phyloP scores from a whole-genome alignment of 1,139 yeast genomes.

The Diutina neorugosa region DNA sequence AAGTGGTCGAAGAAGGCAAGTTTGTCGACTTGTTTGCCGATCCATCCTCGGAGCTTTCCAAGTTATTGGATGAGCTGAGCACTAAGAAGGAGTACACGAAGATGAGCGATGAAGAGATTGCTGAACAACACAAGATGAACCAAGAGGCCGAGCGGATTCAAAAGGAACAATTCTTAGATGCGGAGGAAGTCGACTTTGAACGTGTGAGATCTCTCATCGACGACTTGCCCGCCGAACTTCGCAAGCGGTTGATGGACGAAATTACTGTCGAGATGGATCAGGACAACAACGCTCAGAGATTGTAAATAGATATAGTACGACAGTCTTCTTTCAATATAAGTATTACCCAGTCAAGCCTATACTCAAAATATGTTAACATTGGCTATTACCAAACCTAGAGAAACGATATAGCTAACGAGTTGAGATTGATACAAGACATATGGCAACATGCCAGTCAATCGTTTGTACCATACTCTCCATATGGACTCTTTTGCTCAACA shows the following conservation, averaged over 20 bases:
- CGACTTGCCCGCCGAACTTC: slow-evolving; percentile 25
- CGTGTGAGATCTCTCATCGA: slow-evolving; percentile 22
- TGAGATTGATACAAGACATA: too few species aligned
- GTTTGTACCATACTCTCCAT: too few species aligned
- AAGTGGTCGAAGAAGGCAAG: slow-evolving; percentile 30
- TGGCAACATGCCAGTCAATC: too few species aligned
- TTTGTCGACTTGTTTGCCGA: slow-evolving; percentile 32
- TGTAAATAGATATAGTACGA: not conserved
- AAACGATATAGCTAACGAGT: too few species aligned
- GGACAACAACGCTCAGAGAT: not conserved
- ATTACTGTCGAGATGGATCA: not conserved
- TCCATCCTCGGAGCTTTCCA: slow-evolving; percentile 32
- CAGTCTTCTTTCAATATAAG: too few species aligned
- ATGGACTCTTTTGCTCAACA: too few species aligned
- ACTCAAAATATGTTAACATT: not conserved
- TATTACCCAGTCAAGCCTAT: not conserved
- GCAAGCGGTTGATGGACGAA: slow-evolving; percentile 7
- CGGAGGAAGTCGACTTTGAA: slow-evolving; percentile 16
- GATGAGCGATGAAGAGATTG: slow-evolving; percentile 13
- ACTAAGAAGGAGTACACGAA: slow-evolving; percentile 13
- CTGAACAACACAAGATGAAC: slow-evolving; percentile 15
- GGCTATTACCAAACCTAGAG: too few species aligned
- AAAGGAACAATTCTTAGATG: slow-evolving; percentile 9
- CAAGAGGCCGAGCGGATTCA: slow-evolving; percentile 18
- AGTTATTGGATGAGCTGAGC: slow-evolving; percentile 28